phyloP scores from a whole-genome alignment of 495 filamentous ascomycete genomes.

The Durotheca rogersii region DNA sequence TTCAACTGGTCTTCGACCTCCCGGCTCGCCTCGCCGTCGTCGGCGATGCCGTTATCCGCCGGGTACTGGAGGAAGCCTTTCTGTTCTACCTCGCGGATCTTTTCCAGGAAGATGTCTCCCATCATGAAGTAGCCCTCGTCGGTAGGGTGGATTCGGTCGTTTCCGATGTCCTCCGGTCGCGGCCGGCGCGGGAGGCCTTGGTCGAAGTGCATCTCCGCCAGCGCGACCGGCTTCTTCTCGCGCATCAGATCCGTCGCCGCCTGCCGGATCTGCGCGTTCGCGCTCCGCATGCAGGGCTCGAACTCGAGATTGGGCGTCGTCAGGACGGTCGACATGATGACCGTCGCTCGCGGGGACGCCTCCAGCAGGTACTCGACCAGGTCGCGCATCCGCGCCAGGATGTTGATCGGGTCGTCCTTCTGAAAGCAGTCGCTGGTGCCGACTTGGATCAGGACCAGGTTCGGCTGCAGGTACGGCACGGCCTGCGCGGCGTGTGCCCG shows the following conservation, averaged over 20 bases:
- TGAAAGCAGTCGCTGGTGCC: conserved; percentile 38
- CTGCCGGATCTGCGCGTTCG: conserved; percentile 35
- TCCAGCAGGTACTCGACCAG: conserved; percentile 28
- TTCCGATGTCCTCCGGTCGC: conserved; percentile 28
- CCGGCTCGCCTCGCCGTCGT: conserved; percentile 27
- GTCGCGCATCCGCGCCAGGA: conserved; percentile 29
- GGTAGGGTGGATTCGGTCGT: conserved; percentile 41
- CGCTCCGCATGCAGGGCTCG: conserved; percentile 36
- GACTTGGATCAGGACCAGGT: conserved; percentile 35
- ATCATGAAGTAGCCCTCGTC: conserved; percentile 50
- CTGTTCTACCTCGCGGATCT: conserved; percentile 35
- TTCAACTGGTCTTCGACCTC: conserved; percentile 28
- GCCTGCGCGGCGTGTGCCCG: conserved; percentile 19
- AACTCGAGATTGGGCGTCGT: conserved; percentile 29
- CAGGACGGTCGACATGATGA: conserved; percentile 25
- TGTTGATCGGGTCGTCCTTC: conserved; percentile 27
- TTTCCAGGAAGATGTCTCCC: conserved; percentile 45
- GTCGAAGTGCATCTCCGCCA: conserved; percentile 32
- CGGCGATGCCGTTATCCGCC: conserved; percentile 33
- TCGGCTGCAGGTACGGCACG: conserved; percentile 30
- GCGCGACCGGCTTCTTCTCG: conserved; percentile 30
- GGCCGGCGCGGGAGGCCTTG: conserved; percentile 32
- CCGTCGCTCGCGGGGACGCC: conserved; percentile 28
- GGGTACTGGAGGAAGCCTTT: conserved; percentile 40
- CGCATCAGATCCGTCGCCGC: conserved; percentile 39